A percentile compares a stretch with the other conserved stretches of the same genome.
phyloP scores from a whole-genome alignment of 202 grass and related monocot genomes.

The Panicum virgatum region DNA sequence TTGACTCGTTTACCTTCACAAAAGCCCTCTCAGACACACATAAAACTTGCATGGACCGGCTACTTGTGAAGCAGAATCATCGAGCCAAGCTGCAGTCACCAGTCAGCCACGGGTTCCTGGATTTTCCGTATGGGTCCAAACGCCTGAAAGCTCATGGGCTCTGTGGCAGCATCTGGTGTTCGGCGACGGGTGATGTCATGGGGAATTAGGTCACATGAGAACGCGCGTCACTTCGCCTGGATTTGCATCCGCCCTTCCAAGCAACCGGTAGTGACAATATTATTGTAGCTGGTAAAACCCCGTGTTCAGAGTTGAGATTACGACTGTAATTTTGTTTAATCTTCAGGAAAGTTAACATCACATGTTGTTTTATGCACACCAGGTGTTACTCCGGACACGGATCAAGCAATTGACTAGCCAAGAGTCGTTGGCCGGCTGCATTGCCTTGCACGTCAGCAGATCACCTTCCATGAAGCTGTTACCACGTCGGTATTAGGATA shows the following conservation, averaged over 20 bases:
- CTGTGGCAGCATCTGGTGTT: neutral
- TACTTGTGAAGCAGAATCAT: neutral
- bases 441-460: constrained; percentile 28
- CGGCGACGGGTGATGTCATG: constrained; percentile 21
- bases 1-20: constrained; percentile 27
- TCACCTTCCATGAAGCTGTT: constrained; percentile 31
- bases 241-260: constrained; percentile 1
- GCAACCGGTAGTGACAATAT: constrained; percentile 13
- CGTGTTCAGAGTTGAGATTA: neutral
- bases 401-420: constrained; percentile 17
- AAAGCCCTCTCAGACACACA: neutral
- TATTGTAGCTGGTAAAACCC: constrained; percentile 17
- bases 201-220: constrained; percentile 29
- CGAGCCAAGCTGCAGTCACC: neutral
- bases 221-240: neutral
- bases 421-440: constrained; percentile 4
- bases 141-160: constrained; percentile 26
- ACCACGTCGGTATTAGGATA: constrained; percentile 25
- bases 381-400: neutral
- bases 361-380: neutral
- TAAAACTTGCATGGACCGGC: constrained; percentile 14
- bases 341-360: constrained; percentile 7
- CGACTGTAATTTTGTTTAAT: constrained; percentile 22
- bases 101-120: constrained; percentile 31
- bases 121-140: constrained; percentile 45